These are phyloP conservation scores for Xylaria sp. DNA, from an alignment of 2,329 filamentous ascomycete species.

Conservation along the genomic window DNA sequence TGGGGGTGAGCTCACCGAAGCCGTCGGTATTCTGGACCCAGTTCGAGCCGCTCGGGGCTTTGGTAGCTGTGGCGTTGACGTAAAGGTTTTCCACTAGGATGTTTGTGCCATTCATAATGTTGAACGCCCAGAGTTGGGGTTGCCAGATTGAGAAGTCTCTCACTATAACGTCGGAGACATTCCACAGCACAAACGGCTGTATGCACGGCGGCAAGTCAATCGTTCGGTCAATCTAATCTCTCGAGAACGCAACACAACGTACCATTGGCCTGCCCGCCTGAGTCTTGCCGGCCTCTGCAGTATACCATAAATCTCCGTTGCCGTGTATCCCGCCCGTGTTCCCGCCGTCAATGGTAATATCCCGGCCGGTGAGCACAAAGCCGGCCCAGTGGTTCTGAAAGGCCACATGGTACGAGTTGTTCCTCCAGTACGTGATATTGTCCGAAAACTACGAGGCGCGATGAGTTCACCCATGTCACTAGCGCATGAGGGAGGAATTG, in stretches of 20 bases:
- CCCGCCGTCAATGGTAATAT: constrained; percentile 62
- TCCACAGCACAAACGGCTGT: constrained; percentile 64
- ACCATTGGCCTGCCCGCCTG: constrained; percentile 64
- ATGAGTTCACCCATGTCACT: background rate
- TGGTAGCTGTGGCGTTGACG: constrained; percentile 60
- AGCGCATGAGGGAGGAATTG: background rate
- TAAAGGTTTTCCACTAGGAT: constrained; percentile 62
- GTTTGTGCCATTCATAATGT: constrained; percentile 67
- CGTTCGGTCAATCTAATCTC: background rate
- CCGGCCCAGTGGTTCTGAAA: constrained; percentile 67
- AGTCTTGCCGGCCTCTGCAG: constrained; percentile 57
- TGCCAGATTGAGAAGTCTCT: constrained; percentile 62
- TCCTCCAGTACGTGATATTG: constrained; percentile 64
- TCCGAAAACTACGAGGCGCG: constrained; percentile 52
- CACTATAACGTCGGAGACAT: constrained; percentile 64
- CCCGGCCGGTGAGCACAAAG: constrained; percentile 60
- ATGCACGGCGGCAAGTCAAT: background rate
- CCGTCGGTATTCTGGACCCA: constrained; percentile 69
- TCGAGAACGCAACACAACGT: background rate
- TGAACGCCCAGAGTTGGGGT: constrained; percentile 63
- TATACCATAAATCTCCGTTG: constrained; percentile 66
- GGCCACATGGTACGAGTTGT: constrained; percentile 61
- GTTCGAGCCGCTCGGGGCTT: constrained; percentile 61
- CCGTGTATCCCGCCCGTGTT: constrained; percentile 64
- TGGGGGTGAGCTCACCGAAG: constrained; percentile 49